Base-by-base conservation (phyloP, 164 flowering plant genomes). In the Chloranthus sessilifolius region DNA sequence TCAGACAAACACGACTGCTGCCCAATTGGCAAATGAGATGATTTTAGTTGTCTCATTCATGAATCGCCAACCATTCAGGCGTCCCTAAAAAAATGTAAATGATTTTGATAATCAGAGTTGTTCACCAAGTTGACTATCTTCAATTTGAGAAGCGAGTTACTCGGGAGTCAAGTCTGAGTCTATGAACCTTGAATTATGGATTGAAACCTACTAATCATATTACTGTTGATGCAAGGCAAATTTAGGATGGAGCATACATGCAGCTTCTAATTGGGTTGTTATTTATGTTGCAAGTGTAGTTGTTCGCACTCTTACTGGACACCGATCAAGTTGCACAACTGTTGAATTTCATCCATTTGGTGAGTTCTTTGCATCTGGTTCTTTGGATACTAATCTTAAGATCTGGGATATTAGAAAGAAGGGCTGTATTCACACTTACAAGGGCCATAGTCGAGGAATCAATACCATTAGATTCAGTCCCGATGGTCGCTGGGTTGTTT, bases 401-500 rank as follows among this genome's bases (percentile, higher is more conserved):
- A 89, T 89, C 60, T 89, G 97, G 97, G 97, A 89, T 66, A 89
- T 89, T 35, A 74, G 97, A 58, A 80, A 81, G 56, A 89, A 86
- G 54, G 95, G 90, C 25, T 89, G 97, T 60, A 86, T 89, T 52
- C 97, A 89, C 63, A 89, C 97, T 5, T 89, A 86, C 77, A 89
- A 89, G 64, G 94, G 97, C 34, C 97, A 89, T 56, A 89, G 88
- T 14, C 76, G 95, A 51, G 97, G 95, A 38, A 86, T 89, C 53
- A 85, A 69, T 76, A 79, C 88, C 12, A 80, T 89, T 64, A 80
- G 95, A 61, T 89, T 89, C 54, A 89, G 92, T 35, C 97, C 97
- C 27, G 97, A 89, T 76, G 97, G 97, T 21, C 92, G 97, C 27
- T 89, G 97, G 97, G 83, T 89, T 64, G 97, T 89, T 11, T 89